These are phyloP conservation scores for Alliaria petiolata DNA, from an alignment of 345 rosid genomes.

Conservation along the genomic window DNA sequence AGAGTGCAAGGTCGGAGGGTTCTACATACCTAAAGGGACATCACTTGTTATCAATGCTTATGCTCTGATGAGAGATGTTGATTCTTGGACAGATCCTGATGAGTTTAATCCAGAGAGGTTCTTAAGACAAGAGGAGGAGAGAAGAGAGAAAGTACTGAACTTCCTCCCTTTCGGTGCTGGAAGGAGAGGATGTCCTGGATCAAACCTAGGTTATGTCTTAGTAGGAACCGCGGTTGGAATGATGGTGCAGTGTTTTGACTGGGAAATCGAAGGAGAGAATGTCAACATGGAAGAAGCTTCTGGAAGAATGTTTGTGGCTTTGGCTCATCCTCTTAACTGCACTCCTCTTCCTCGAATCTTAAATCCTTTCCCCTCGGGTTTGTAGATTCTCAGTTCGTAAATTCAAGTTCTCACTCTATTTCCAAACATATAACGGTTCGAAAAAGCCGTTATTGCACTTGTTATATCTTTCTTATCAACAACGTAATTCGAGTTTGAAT, in stretches of 20 bases:
- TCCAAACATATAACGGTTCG: background rate
- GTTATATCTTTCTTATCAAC: background rate
- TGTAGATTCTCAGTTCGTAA: background rate
- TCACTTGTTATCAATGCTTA: background rate
- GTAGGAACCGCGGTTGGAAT: background rate
- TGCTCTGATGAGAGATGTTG: background rate
- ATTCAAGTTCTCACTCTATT: background rate
- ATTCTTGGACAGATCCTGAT: background rate
- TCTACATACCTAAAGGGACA: background rate
- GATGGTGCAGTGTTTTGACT: constrained; percentile 28
- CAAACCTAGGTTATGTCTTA: background rate
- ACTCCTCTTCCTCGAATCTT: background rate
- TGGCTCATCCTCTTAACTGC: constrained; percentile 19
- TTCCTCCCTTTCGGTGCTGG: constrained; percentile 18
- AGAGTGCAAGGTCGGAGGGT: background rate
- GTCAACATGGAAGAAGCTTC: constrained; percentile 23
- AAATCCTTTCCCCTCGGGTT: background rate
- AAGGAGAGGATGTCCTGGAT: constrained; percentile 28
- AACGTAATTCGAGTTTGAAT: too few relatives aligned
- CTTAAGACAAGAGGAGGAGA: background rate
- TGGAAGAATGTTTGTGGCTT: constrained; percentile 1
- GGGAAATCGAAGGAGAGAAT: constrained; percentile 6
- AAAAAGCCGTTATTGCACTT: too few relatives aligned
- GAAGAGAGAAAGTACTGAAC: background rate
- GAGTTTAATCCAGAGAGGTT: constrained; percentile 12